Evolutionary conservation across 1,284 basidiomycete species (phyloP), one percentile per base, ranked within the genome.

Genomic region (Termitomyces sp.): DNA sequence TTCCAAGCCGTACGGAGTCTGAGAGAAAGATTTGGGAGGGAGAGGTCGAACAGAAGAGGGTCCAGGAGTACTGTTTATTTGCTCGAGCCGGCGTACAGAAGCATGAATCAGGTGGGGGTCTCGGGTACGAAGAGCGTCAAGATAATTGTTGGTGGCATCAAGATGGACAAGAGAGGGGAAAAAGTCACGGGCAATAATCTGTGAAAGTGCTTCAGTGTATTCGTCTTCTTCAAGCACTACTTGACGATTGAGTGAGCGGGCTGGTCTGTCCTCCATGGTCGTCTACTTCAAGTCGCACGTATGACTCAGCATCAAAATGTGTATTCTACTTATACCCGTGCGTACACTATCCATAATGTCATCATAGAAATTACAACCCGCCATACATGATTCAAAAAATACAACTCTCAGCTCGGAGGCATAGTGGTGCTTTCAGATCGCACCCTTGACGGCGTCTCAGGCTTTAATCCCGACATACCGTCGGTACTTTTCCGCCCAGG

Each of bases 181-280:
- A 79, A 98, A 99, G 73, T 98, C 95, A 50, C 97, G 86, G 47
- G 92, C 88, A 68, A 99, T 98, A 67, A 99, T 97, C 49, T 86
- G 81, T 2, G 92, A 93, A n/a, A 99, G 79, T 0, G 91, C 90
- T 50, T 83, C 83, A 1, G 93, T 95, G 69, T 99, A 99, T 65
- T 94, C 92, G 62, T 98, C 94, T 75, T 99, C 96, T 54, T 92
- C 89, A n/a, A 92, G 81, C n/a, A 92, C 76, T 6, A 77, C 65
- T 65, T 92, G 89, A 19, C 75, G 72, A 65, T 88, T 86, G 50
- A 92, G 73, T n/a, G 88, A 90, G 31, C 77, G 76, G 53, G 54
- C 10, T 24, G 42, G 41, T 52, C 30, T 39, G 34, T 50, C 40
- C 24, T 51, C 49, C 49, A 55, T 51, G 28, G 21, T 47, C 24